Percentiles rank a stretch among this genome's conserved stretches.
phyloP scores from a whole-genome alignment of 225 moss, liverwort and hornwort species.

The Bryoerythrophyllum caledonicum region DNA sequence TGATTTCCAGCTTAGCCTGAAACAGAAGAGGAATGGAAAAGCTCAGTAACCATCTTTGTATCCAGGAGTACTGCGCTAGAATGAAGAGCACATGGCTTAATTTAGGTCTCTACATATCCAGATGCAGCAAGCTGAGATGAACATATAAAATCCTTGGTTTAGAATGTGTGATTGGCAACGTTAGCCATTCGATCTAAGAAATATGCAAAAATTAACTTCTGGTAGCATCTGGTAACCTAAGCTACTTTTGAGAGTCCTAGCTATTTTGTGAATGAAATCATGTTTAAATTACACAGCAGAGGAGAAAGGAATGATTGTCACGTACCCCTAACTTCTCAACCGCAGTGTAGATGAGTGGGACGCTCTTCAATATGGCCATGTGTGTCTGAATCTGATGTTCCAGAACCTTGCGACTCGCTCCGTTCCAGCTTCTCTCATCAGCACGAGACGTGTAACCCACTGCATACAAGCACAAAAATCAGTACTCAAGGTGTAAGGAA shows the following conservation, averaged over 20 bases:
- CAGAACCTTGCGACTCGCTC: slow-evolving; percentile 48
- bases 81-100: neutral
- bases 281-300: slow-evolving; percentile 3
- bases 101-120: neutral
- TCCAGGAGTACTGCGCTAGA: neutral
- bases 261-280: neutral
- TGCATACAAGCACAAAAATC: slow-evolving; percentile 23
- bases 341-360: slow-evolving; percentile 34
- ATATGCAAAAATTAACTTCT: neutral
- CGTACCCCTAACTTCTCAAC: slow-evolving; percentile 52
- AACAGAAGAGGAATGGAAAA: slow-evolving; percentile 2
- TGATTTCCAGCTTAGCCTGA: slow-evolving; percentile 54
- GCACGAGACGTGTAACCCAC: slow-evolving; percentile 64
- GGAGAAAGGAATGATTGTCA: slow-evolving; percentile 3
- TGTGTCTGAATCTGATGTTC: slow-evolving; percentile 42
- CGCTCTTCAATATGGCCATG: slow-evolving; percentile 30
- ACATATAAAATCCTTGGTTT: neutral
- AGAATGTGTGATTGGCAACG: neutral
- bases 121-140: neutral
- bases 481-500: slow-evolving; percentile 12
- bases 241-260: neutral
- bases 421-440: slow-evolving; percentile 58
- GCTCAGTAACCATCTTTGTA: neutral
- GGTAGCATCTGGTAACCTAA: neutral
- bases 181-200: neutral